phyloP scores from a whole-genome alignment of 345 rosid genomes.

The Lumnitzera racemosa region DNA sequence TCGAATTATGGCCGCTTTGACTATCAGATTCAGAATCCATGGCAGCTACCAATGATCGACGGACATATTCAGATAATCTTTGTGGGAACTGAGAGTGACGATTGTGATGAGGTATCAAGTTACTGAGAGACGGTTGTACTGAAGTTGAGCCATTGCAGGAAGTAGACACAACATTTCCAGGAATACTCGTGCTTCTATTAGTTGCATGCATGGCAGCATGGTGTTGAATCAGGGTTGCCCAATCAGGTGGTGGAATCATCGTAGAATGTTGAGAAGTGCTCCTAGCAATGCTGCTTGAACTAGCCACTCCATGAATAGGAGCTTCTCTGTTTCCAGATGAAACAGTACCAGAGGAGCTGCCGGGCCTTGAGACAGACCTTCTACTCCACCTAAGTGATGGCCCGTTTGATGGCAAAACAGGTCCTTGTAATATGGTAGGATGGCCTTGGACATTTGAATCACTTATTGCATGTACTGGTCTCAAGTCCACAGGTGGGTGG shows the following conservation, averaged over 20 bases:
- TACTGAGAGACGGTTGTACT: conserved; percentile 37
- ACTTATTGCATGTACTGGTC: conserved; percentile 30
- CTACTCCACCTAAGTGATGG: conserved; percentile 51
- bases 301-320: conserved; percentile 25
- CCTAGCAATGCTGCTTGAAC: conserved; percentile 34
- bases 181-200: conserved; percentile 24
- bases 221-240: conserved; percentile 29
- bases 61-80: conserved; percentile 60
- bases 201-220: conserved; percentile 28
- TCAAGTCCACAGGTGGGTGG: conserved; percentile 30
- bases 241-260: conserved; percentile 40
- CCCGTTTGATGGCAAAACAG: conserved; percentile 39
- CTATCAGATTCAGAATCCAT: conserved; percentile 37
- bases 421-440: conserved; percentile 34
- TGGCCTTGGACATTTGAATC: conserved; percentile 24
- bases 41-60: conserved; percentile 60
- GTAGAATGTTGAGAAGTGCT: conserved; percentile 43
- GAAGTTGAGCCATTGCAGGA: conserved; percentile 37
- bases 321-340: conserved; percentile 30
- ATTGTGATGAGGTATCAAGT: conserved; percentile 44
- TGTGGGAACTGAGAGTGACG: conserved; percentile 41
- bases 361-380: conserved; percentile 34
- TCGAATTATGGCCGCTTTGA: conserved; percentile 30
- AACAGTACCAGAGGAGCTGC: conserved; percentile 29
- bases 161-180: conserved; percentile 45